These are phyloP conservation scores for Malus fusca DNA, from an alignment of 306 rosid species.

Conservation along the genomic window DNA sequence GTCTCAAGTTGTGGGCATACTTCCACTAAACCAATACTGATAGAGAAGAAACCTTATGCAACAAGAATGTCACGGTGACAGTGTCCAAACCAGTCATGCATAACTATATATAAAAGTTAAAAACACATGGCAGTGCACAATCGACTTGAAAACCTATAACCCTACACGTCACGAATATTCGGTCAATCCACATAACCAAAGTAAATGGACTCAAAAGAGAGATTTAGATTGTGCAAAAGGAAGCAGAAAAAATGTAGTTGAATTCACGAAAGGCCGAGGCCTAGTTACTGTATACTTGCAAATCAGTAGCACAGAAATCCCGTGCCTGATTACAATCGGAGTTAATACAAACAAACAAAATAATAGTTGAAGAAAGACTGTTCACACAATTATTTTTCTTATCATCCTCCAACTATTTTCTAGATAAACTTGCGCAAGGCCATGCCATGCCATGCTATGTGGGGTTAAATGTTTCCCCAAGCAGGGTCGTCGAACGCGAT, in stretches of 20 bases:
- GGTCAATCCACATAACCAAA: background rate
- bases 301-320: background rate
- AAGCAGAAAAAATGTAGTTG: background rate
- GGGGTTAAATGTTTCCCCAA: background rate
- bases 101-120: too few relatives aligned
- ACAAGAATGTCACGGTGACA: background rate
- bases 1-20: too few relatives aligned
- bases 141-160: background rate
- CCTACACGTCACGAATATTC: background rate
- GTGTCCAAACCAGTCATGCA: background rate
- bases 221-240: background rate
- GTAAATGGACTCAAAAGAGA: background rate
- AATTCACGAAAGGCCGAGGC: background rate
- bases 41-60: background rate
- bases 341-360: background rate
- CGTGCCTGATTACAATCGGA: background rate
- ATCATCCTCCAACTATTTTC: background rate
- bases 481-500: background rate
- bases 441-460: background rate
- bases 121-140: background rate
- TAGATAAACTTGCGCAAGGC: background rate
- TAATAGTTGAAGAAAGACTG: background rate
- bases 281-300: background rate
- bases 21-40: too few relatives aligned
- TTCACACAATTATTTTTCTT: background rate